Evolutionary conservation across 208 protist species (phyloP), one percentile per base, ranked within the genome.

Genomic region (Trypanosoma scelopori): DNA sequence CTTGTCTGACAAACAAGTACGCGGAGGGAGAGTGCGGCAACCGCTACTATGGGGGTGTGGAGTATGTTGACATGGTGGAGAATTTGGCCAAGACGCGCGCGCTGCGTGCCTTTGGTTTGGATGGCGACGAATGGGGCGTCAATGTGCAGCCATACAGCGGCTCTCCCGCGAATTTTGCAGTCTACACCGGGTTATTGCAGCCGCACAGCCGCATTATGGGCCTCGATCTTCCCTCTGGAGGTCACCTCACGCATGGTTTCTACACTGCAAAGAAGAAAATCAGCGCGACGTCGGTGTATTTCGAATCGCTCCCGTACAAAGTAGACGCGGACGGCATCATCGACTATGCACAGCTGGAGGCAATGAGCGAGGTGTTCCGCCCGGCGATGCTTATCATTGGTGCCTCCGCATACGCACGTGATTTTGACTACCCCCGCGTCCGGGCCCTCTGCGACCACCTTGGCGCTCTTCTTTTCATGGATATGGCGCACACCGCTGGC

Each of bases 71-170:
- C 83, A 32, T 97, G 78, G 83, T 99, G 22, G 99, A 99, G 79
- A 67, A 76, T 25, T 69, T 99, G 13, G 95, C 90, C 64, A 88
- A 92, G 50, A 59, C 89, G 39, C 92, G 98, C 53, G 94, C 97
- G 28, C 81, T 99, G 1, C 50, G 86, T 22, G 96, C 97, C 45
- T 99, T 99, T 77, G 45, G 78, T 27, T 71, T 99, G 0, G 82
- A 99, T 59, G 71, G 83, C 1, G 76, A 79, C 28, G 72, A 97
- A 75, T 99, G 99, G 99, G 98, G 97, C 42, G 98, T 99, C 16
- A 99, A 99, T 72, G 98, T 99, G 45, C 98, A 99, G 91, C 97
- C 98, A 37, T 99, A 99, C 76, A 98, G 95, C 50, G 98, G 98
- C 22, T 98, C 91, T 5, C 88, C 98, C 7, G 98, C 98, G 37